Percentiles rank a stretch among this genome's conserved stretches.
Conservation (phyloP, 192 early-diverging fungal species). For the Haplosporangium gracile region DNA sequence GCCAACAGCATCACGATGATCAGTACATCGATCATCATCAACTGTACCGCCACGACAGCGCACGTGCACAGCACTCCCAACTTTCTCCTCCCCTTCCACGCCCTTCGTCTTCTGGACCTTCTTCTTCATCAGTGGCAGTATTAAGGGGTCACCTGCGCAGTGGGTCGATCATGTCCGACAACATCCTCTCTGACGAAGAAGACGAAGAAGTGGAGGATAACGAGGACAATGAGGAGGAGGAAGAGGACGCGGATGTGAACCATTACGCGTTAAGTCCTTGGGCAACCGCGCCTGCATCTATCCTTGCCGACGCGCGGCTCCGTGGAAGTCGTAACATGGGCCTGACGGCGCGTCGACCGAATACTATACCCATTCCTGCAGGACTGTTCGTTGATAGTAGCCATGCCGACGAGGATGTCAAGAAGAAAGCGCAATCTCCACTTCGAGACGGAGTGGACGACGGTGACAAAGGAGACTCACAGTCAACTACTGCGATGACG, state of each 20-base stretch:
- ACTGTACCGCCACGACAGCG: background rate
- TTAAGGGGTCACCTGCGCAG: background rate
- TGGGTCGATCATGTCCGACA: conserved; percentile 8
- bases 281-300: background rate
- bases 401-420: background rate
- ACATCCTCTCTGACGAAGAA: conserved; percentile 20
- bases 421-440: background rate
- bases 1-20: conserved; percentile 9
- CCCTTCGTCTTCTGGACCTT: background rate
- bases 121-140: background rate
- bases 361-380: no score
- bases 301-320: background rate
- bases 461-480: background rate
- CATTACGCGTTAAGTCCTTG: conserved; percentile 35
- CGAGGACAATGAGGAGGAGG: background rate
- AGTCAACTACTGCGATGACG: background rate
- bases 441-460: background rate
- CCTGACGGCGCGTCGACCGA: background rate
- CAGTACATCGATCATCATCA: background rate
- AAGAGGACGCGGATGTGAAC: conserved; percentile 11
- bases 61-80: background rate
- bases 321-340: background rate
- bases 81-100: background rate
- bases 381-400: no score
- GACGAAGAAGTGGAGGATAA: conserved; percentile 4